These are phyloP conservation scores for Blastomyces percursus DNA, from an alignment of 2,329 filamentous ascomycete genomes.

Conservation along the genomic window DNA sequence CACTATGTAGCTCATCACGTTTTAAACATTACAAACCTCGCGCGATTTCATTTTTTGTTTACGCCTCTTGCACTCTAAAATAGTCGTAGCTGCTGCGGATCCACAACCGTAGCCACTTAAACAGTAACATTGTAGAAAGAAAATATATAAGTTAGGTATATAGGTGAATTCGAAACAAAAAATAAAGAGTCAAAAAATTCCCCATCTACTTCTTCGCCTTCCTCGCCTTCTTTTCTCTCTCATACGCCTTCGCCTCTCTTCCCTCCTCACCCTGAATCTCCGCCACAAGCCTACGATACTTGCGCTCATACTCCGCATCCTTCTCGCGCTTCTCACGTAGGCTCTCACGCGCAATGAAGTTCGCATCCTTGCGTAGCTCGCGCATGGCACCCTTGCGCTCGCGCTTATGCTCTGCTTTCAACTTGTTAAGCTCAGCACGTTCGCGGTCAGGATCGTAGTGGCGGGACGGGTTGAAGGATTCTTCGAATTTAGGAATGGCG, in stretches of 20 bases:
- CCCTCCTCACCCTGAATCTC: constrained; percentile 96
- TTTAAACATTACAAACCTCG: not conserved
- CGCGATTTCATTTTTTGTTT: not conserved
- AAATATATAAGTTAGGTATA: not conserved
- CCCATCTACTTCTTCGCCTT: constrained; percentile 47
- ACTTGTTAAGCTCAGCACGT: constrained; percentile 70
- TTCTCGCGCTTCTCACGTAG: constrained; percentile 84
- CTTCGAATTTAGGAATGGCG: constrained; percentile 89
- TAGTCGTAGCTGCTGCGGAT: too few species aligned
- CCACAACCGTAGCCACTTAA: not conserved
- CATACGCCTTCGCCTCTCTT: constrained; percentile 74
- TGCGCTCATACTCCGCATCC: constrained; percentile 90
- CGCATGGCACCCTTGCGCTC: constrained; percentile 91
- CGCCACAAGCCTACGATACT: constrained; percentile 81
- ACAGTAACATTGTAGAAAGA: not conserved
- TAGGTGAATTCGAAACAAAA: not conserved
- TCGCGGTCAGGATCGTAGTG: constrained; percentile 96
- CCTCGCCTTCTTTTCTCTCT: constrained; percentile 67
- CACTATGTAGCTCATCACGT: not conserved
- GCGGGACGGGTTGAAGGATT: constrained; percentile 83
- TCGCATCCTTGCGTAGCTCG: constrained; percentile 88
- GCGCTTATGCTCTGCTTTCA: constrained; percentile 84
- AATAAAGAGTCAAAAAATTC: not conserved
- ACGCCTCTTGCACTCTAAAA: not conserved
- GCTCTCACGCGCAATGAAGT: constrained; percentile 85